Evolutionary conservation across 2,329 filamentous ascomycete genomes (phyloP), one percentile per base, ranked within the genome.

Genomic region (Trichophaea hybrida): DNA sequence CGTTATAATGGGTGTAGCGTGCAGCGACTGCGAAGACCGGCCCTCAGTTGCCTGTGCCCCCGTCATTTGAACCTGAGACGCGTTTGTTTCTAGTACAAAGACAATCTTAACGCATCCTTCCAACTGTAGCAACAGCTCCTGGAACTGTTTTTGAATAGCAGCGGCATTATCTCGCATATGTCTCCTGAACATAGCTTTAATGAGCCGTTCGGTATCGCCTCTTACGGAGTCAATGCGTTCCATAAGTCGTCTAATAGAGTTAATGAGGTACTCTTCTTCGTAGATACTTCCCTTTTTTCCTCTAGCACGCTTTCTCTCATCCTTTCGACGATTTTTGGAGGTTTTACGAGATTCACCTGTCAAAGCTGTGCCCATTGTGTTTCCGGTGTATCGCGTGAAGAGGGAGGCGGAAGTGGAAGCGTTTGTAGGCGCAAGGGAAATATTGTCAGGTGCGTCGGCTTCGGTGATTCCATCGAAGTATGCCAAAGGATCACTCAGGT

Each of bases 261-360:
- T 93, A 60, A 95, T 84, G 4, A 98, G 80, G 72, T 98, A 98
- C 72, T 97, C 93, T 70, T 97, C 91, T 72, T 98, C 93, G 72
- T 98, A 98, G 4, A 98, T 87, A 13, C 88, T 95, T 8, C 93
- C 93, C 76, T 97, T 97, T 72, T 95, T 91, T 31, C 93, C 93
- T 6, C 88, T 78, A 0, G 93, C 93, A 13, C 91, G 82, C 78
- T 98, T 98, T 72, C 94, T 83, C 76, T 98, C 93, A 73, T 98
- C 93, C 17, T 89, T 79, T 31, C 85, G 78, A 56, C 89, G 82
- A 70, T 94, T 96, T 76, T 93, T 94, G 69, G 82, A 86, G 44
- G 88, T 95, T 60, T 85, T 85, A 10, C 89, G 80, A 54, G 83
- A 86, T 1, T 85, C 83, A 34, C 82, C 81, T 10, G 85, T 90